A percentile compares a stretch with the other conserved stretches of the same genome.
phyloP scores from a whole-genome alignment of 1,284 basidiomycete species.

The Earliella scabrosa region DNA sequence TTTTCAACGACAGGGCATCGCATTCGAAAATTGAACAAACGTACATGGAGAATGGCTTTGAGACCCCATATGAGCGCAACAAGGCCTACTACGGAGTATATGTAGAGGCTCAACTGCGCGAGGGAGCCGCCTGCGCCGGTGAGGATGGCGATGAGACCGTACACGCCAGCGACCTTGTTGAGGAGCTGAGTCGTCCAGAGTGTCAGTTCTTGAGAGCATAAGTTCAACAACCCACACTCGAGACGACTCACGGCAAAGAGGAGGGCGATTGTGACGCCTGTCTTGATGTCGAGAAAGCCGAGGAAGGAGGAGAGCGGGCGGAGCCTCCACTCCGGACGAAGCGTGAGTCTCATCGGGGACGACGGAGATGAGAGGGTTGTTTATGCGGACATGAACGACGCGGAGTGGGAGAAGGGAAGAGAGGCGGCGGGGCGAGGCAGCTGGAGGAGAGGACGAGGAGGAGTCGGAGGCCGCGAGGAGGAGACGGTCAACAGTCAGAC shows the following conservation, averaged over 20 bases:
- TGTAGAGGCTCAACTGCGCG: constrained; percentile 89
- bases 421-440: no score
- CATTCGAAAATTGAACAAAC: constrained; percentile 31
- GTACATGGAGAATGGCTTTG: constrained; percentile 81
- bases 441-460: constrained; percentile 4
- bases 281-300: constrained; percentile 87
- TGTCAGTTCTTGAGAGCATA: constrained; percentile 12
- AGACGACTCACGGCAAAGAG: constrained; percentile 73
- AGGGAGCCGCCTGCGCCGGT: constrained; percentile 87
- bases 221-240: constrained; percentile 13
- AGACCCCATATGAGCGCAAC: constrained; percentile 88
- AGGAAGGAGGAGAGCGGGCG: constrained; percentile 84
- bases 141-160: constrained; percentile 91
- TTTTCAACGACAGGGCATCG: neutral
- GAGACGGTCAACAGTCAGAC: constrained; percentile 2
- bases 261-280: constrained; percentile 83
- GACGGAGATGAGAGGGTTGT: constrained; percentile 4
- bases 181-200: constrained; percentile 61
- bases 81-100: constrained; percentile 89
- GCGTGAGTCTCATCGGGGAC: constrained; percentile 70
- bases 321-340: constrained; percentile 79
- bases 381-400: constrained; percentile 26
- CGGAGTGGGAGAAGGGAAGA: constrained; percentile 3
- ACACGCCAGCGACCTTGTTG: constrained; percentile 98
- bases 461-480: neutral